These are phyloP conservation scores for Lentithecium fluviatile DNA, from an alignment of 495 filamentous ascomycete species.

Conservation along the genomic window DNA sequence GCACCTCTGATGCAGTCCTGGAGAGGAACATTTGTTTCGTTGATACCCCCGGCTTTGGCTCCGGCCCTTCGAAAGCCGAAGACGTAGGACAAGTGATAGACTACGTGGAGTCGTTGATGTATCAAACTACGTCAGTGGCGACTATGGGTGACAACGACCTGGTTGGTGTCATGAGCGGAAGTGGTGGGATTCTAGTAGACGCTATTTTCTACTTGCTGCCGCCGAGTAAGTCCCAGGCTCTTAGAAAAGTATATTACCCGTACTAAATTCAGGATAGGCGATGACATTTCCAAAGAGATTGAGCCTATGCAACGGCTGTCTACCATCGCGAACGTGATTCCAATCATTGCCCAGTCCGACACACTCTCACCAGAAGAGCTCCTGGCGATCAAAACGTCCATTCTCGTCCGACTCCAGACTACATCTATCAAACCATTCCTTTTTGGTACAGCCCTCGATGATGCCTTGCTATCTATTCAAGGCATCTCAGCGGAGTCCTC, in stretches of 20 bases:
- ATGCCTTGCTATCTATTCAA: constrained; percentile 25
- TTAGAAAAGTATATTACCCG: neutral
- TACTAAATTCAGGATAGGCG: constrained; percentile 44
- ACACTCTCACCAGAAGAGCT: constrained; percentile 61
- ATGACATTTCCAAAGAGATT: constrained; percentile 69
- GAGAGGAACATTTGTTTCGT: constrained; percentile 95
- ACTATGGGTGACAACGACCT: constrained; percentile 69
- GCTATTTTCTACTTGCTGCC: constrained; percentile 78
- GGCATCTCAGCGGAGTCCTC: constrained; percentile 12
- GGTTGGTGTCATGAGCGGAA: constrained; percentile 75
- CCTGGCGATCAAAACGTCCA: constrained; percentile 58
- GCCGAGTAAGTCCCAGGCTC: constrained; percentile 51
- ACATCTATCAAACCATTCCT: constrained; percentile 67
- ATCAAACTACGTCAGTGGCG: constrained; percentile 59
- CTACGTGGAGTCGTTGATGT: constrained; percentile 75
- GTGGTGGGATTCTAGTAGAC: constrained; percentile 87
- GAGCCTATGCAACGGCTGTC: constrained; percentile 73
- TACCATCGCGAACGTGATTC: constrained; percentile 81
- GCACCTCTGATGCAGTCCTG: constrained; percentile 74
- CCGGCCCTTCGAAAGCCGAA: constrained; percentile 60
- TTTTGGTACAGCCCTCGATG: constrained; percentile 50
- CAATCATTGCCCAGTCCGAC: constrained; percentile 79
- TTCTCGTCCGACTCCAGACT: constrained; percentile 58
- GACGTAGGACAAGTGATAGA: constrained; percentile 67
- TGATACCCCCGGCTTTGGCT: constrained; percentile 77